Base-by-base conservation (phyloP, 352 stramenopile genomes). In the Globisporangium solare region DNA sequence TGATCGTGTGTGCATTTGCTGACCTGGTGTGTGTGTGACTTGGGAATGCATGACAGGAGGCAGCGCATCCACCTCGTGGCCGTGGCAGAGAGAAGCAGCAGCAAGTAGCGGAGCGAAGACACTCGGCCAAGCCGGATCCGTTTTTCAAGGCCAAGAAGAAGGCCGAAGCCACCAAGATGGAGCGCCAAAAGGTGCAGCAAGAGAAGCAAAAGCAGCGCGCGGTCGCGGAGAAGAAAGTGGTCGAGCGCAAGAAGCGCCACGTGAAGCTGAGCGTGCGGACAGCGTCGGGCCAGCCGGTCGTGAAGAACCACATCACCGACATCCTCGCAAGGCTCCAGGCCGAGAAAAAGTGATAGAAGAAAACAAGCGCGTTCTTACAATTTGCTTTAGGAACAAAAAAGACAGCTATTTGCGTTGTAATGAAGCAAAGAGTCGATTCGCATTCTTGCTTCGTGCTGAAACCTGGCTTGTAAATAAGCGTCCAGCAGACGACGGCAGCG, bases 111-210 rank as follows among this genome's bases (percentile, higher is more conserved):
- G 51, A 56, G 47, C 37, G 56, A 24, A 73, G 14, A 63, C 56
- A 50, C 2, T 27, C 53, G 10, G 47, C 71, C 27, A 87, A 86
- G 58, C 83, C 83, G 0, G 81, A 94, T 53, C 83, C 83, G 39
- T 89, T 94, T 50, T 94, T 86, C 60, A 94, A 92, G 60, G 81
- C 81, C 0, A 88, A 91, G 68, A 86, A 88, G 66, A 85, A 91
- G 54, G 84, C 84, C 0, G 68, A 76, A 14, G 51, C 77, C 20
- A 66, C 60, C 0, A 85, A 84, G 40, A 56, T 71, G 31, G 78
- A 91, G 63, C 76, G 78, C 42, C 57, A 86, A 47, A 60, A 60
- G 6, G 54, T 50, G 47, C 58, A 65, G 1, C 65, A 78, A 39
- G 77, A 83, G 35, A 82, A 81, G 27, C 58, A 83, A 54, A 62